Conservation (phyloP, 1,284 basidiomycete genomes). For the Boletus sp. region DNA sequence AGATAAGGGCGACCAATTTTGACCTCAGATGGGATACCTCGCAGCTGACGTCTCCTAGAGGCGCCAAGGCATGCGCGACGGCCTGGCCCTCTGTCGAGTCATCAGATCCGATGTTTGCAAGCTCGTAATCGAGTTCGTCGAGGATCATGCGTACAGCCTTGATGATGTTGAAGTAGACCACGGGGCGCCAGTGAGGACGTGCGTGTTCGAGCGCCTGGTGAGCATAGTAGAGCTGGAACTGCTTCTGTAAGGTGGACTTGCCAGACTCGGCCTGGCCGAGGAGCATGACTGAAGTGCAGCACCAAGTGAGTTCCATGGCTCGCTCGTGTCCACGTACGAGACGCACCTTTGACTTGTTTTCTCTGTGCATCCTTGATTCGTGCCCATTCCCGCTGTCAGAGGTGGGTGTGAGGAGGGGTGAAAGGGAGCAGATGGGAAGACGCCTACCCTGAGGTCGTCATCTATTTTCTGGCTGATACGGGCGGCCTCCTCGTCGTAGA, state of each 20-base stretch:
- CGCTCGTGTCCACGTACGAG: too few species aligned
- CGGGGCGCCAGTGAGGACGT: conserved; percentile 69
- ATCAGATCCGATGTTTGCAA: conserved; percentile 33
- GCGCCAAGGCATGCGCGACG: conserved; percentile 30
- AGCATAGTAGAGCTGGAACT: conserved; percentile 77
- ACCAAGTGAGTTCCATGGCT: too few species aligned
- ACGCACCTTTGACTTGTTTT: conserved; percentile 62
- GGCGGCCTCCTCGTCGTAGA: conserved; percentile 46
- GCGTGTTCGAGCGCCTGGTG: conserved; percentile 64
- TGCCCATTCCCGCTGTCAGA: conserved; percentile 50
- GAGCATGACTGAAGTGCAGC: conserved; percentile 54
- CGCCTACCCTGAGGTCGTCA: conserved; percentile 60
- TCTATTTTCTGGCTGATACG: conserved; percentile 64
- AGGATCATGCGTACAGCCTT: conserved; percentile 73
- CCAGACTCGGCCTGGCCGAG: conserved; percentile 78
- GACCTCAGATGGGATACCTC: conserved; percentile 52
- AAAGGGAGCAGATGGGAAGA: background rate
- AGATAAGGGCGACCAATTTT: conserved; percentile 58
- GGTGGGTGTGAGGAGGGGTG: background rate
- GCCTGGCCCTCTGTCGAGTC: conserved; percentile 30
- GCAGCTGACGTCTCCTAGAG: conserved; percentile 35
- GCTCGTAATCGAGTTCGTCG: conserved; percentile 65
- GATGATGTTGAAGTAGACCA: conserved; percentile 78
- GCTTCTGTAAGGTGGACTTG: conserved; percentile 75
- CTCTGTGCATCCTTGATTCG: conserved; percentile 46